These are phyloP conservation scores for Pythium apleroticum DNA, from an alignment of 352 stramenopile species.

Conservation along the genomic window DNA sequence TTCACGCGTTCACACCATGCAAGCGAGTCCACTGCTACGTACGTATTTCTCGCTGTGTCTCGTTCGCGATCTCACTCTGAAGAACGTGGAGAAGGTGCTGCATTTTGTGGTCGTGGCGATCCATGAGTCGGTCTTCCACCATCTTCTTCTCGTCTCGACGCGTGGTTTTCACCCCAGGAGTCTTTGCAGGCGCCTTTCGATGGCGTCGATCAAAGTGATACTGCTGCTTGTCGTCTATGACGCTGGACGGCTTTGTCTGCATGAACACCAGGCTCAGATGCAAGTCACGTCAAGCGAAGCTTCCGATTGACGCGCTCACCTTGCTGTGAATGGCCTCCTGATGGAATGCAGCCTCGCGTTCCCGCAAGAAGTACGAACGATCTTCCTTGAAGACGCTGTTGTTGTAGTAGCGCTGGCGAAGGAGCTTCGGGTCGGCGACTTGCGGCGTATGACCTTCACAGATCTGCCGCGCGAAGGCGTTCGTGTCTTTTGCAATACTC, in stretches of 20 bases:
- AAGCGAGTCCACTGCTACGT: conserved; percentile 1
- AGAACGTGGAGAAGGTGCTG: conserved; percentile 56
- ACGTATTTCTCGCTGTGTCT: conserved; percentile 65
- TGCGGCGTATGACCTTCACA: not conserved
- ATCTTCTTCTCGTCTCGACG: conserved; percentile 4
- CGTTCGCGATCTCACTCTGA: conserved; percentile 55
- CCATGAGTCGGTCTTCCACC: conserved; percentile 31
- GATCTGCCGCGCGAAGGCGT: conserved; percentile 35
- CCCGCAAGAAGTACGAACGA: conserved; percentile 21
- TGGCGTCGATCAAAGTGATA: conserved; percentile 52
- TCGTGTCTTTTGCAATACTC: conserved; percentile 40
- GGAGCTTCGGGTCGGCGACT: conserved; percentile 11
- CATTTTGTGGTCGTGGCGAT: conserved; percentile 55
- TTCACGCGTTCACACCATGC: not conserved
- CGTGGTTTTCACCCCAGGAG: not conserved
- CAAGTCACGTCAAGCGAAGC: not conserved
- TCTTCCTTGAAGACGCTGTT: conserved; percentile 21
- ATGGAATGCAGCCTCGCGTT: conserved; percentile 14
- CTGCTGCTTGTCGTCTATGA: conserved; percentile 36
- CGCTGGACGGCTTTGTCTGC: conserved; percentile 40
- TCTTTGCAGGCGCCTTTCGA: conserved; percentile 8
- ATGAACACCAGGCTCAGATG: not conserved
- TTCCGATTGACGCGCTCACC: not conserved
- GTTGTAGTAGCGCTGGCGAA: conserved; percentile 14
- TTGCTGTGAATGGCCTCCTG: conserved; percentile 9